Percentiles rank a stretch among this genome's conserved stretches.
Evolutionary conservation across 306 rosid genomes (phyloP).

Genomic region (Prunus salicina): DNA sequence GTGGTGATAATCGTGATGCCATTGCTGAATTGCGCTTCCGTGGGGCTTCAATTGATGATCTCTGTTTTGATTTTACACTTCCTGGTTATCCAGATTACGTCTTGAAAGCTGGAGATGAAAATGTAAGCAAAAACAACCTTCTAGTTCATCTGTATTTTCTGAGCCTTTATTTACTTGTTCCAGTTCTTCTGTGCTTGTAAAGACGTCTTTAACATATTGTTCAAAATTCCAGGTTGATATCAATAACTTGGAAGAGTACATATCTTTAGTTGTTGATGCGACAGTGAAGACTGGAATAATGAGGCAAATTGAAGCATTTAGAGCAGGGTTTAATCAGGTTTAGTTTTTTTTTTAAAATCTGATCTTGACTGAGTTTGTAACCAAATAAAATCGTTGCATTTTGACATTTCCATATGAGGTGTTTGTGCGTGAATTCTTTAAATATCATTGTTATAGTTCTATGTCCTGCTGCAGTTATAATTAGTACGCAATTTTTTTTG

Average conservation of each 20-base stretch:
- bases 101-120: conserved; percentile 80
- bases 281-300: conserved; percentile 84
- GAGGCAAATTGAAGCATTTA: conserved; percentile 90
- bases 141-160: background rate
- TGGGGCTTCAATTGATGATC: conserved; percentile 81
- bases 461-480: background rate
- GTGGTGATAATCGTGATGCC: conserved; percentile 35
- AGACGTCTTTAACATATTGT: conserved; percentile 5
- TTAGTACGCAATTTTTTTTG: background rate
- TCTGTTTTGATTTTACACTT: conserved; percentile 79
- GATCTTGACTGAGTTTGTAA: background rate
- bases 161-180: background rate
- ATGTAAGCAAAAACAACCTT: conserved; percentile 41
- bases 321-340: conserved; percentile 96
- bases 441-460: background rate
- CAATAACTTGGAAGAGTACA: conserved; percentile 84
- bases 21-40: conserved; percentile 48
- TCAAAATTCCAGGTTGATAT: conserved; percentile 68
- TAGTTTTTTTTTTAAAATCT: background rate
- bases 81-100: conserved; percentile 91
- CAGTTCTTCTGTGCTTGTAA: background rate
- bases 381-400: background rate
- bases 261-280: conserved; percentile 76
- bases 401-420: background rate
- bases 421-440: background rate